A percentile compares a stretch with the other conserved stretches of the same genome.
These are phyloP conservation scores for Fraxinus sp. DNA, from an alignment of 305 asterid species.

Conservation along the genomic window DNA sequence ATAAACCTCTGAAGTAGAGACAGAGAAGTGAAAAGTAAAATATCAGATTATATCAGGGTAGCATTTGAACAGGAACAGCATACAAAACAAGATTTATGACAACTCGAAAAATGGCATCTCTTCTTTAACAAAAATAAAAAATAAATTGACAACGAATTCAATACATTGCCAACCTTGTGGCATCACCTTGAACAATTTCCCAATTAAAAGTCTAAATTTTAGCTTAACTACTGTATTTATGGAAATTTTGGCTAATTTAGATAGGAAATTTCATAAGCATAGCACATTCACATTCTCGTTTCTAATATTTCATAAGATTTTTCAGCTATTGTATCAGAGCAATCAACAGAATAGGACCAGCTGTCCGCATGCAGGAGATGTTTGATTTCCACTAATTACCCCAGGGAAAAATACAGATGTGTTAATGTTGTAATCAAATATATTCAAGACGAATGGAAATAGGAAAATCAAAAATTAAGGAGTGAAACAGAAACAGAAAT, in stretches of 20 bases:
- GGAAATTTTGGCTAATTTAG: not conserved
- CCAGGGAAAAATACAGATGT: not conserved
- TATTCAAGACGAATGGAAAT: not conserved
- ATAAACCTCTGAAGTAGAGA: not conserved
- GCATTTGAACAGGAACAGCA: not conserved
- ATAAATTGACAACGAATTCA: not conserved
- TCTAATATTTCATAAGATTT: not conserved
- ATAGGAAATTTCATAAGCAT: not conserved
- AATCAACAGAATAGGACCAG: not conserved
- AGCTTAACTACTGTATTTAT: not conserved
- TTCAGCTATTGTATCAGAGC: not conserved
- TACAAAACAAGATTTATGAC: not conserved
- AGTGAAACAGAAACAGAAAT: not conserved
- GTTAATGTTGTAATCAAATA: not conserved
- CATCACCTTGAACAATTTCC: not conserved
- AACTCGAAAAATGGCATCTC: not conserved
- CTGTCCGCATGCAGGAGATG: not conserved
- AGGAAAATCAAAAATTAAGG: not conserved
- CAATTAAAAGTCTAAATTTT: not conserved
- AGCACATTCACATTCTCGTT: conserved; percentile 3
- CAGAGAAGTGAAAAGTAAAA: not conserved
- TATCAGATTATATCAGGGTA: not conserved
- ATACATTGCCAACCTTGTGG: not conserved
- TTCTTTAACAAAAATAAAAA: not conserved
- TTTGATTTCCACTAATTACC: not conserved